Evolutionary conservation across 768 basidiomycete genomes (phyloP), one percentile per base, ranked within the genome.

Genomic region (Grammothele lineata): DNA sequence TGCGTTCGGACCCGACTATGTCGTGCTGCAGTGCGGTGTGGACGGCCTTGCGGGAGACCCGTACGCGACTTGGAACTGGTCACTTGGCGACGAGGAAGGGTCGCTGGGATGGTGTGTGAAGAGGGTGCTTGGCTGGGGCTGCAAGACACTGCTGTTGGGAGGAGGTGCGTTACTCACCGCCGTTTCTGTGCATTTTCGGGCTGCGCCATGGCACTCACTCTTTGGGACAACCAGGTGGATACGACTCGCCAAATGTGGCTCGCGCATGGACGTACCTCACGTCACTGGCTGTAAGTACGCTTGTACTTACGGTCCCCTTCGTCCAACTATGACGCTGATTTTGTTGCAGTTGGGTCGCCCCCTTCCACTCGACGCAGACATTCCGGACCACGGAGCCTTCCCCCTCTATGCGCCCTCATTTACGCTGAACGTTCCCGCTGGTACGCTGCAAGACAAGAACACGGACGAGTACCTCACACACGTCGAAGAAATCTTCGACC

Each of bases 41-140:
- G 94, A 97, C 54, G 90, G 83, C 0, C 74, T 98, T 3, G 83
- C 90, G 1, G 90, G 86, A 0, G 94, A 96, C 63, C 85, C 87
- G 1, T 83, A 83, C 65, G 74, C 76, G 4, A 75, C 77, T 3
- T 83, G 86, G 73, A 84, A 91, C 62, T 83, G 84, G 82, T 71
- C 76, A 5, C 63, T 91, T 22, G 77, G 71, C 8, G 66, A 65
- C 2, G 60, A 67, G 0, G 71, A 74, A 34, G 66, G 60, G 3
- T 85, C 90, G 0, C 63, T 93, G 45, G 80, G 83, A 4, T 87
- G 86, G 88, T 84, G 74, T 54, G 55, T 88, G 1, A 62, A 70
- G 3, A 68, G 68, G 12, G 67, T 83, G 10, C 60, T 80, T 14
- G 67, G 74, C 3, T 87, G 87, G 85, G 57, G 64, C 0, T 76